Evolutionary conservation across 495 filamentous ascomycete genomes (phyloP), one percentile per base, ranked within the genome.

Genomic region (Penicillium maclennaniae): DNA sequence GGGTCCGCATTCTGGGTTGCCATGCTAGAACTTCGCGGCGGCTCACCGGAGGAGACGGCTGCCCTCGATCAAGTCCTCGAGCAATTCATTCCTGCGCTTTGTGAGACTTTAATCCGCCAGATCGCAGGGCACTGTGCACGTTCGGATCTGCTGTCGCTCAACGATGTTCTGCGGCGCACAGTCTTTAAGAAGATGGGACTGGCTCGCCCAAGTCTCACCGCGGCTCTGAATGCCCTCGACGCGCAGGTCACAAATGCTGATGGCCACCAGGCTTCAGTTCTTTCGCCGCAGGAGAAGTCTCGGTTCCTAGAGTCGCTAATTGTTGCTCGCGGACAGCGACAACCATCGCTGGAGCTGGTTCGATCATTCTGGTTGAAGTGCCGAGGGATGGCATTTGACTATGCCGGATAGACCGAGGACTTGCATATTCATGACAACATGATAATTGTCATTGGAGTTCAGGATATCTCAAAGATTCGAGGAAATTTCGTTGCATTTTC

Each of bases 1-100:
- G 86, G 91, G 0, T 82, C 84, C 25, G 78, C 84, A 23, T 92
- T 97, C 59, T 97, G 92, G 91, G 83, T 88, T 59, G 63, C 79
- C 54, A 59, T 75, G 14, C 43, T 72, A 10, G 75, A 72, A 37
- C 61, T 79, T 39, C 66, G 62, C 25, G 53, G 79, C 4, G 72
- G 66, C 25, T 61, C 69, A 27, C 58, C 73, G 1, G 59, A 69
- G 16, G 68, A 83, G 1, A 75, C 77, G 31, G 44, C 56, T 5
- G 63, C 75, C 4, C 65, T 88, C 17, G 68, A 83, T 47, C 69
- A 68, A 16, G 80, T 79, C 27, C 77, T 87, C 55, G 62, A 74
- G 10, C 74, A 79, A 31, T 76, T 85, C 27, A 80, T 87, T 1
- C 84, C 86, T 0, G 70, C 79, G 14, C 62, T 89, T 20, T 74